phyloP scores from a whole-genome alignment of 371 early-diverging fungal genomes.

The Mucor indicus region DNA sequence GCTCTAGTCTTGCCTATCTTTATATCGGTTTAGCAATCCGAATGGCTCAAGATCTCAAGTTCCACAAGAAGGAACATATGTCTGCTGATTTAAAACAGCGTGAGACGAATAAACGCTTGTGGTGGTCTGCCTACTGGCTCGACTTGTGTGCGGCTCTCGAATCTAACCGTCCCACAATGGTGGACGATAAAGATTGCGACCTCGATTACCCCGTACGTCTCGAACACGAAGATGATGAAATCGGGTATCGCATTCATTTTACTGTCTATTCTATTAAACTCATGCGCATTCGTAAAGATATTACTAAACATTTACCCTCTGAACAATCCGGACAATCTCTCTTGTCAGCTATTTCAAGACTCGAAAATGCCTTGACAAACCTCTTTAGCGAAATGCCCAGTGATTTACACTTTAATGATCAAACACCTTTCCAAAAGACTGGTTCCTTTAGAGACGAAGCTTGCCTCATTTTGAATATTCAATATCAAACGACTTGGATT shows the following conservation, averaged over 20 bases:
- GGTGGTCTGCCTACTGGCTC: constrained; percentile 64
- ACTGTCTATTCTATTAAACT: constrained; percentile 49
- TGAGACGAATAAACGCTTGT: constrained; percentile 54
- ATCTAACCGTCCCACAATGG: constrained; percentile 48
- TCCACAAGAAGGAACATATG: constrained; percentile 49
- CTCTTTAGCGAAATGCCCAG: constrained; percentile 38
- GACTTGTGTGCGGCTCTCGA: constrained; percentile 49
- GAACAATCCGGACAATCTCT: constrained; percentile 43
- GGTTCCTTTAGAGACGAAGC: constrained; percentile 38
- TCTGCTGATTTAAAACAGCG: constrained; percentile 41
- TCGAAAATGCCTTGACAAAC: constrained; percentile 46
- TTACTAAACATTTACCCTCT: constrained; percentile 46
- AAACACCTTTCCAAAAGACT: constrained; percentile 16
- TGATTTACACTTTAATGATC: constrained; percentile 11
- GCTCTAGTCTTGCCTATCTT: constrained; percentile 51
- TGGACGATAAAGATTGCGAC: constrained; percentile 60
- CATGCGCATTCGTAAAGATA: constrained; percentile 55
- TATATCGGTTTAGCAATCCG: constrained; percentile 60
- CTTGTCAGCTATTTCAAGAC: constrained; percentile 43
- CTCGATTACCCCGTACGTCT: constrained; percentile 50
- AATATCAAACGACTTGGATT: constrained; percentile 46
- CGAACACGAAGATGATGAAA: constrained; percentile 42
- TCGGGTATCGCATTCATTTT: constrained; percentile 43
- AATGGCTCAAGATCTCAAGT: constrained; percentile 61
- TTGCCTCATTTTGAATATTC: constrained; percentile 33